Base-by-base conservation (phyloP, 2,329 filamentous ascomycete species). In the Colletotrichum sansevieriae region DNA sequence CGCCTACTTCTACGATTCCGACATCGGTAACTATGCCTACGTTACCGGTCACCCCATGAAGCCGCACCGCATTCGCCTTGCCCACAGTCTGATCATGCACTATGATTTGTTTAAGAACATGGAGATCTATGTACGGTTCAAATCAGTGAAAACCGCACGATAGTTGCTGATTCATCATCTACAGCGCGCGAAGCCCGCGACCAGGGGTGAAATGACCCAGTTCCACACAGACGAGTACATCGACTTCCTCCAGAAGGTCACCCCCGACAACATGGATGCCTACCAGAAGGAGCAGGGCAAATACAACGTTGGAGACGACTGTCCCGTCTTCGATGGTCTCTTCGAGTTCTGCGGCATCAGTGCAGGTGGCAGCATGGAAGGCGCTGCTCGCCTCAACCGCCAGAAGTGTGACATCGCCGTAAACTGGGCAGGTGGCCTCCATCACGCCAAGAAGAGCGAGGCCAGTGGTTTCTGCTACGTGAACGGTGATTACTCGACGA, bases 41-140 rank as follows among this genome's bases (percentile, higher is more conserved):
- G 94, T 97, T 66, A 94, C 94, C 71, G 94, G 94, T 20, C 96
- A 99, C 84, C 96, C 96, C 47, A 99, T 99, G 96, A 99, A 99
- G 81, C 96, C 96, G 71, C 97, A 97, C 88, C 92, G 96, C 22
- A 91, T 99, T 75, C 94, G 95, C 20, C 83, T 99, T 73, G 97
- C 96, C 57, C 97, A 99, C 80, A 96, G 97, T 76, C 87, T 99
- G 73, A 94, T 99, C 64, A 92, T 98, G 85, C 94, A 96, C 68
- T 98, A 98, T 83, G 94, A 95, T 70, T 89, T 98, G 70, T 97
- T 98, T 80, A 92, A 96, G 79, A 95, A 95, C 75, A 97, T 99
- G 92, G 95, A 98, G 79, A 91, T 97, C 54, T 98, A 97, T 78
- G 91, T 96, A 76, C 87, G 95, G 79, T 77, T 82, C 29, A 79